Evolutionary conservation across 192 early-diverging fungal genomes (phyloP).

Genomic region (Coemansia pectinata): DNA sequence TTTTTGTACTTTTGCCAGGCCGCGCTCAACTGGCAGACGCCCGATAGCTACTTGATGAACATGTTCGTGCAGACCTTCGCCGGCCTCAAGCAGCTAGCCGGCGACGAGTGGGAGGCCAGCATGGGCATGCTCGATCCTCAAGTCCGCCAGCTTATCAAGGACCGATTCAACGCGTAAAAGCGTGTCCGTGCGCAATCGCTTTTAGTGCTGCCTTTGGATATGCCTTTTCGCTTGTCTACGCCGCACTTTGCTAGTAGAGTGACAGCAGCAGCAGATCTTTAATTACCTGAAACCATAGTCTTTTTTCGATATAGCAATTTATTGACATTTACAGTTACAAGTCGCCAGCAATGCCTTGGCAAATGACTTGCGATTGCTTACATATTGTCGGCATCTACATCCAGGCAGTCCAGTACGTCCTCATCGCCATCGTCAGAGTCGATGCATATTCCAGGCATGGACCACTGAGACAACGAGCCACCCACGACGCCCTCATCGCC

Average conservation of each 20-base stretch:
- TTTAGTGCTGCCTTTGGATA: not conserved
- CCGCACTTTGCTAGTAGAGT: constrained; percentile 3
- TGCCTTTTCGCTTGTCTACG: not conserved
- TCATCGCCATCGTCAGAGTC: constrained; percentile 10
- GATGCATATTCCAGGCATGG: constrained; percentile 15
- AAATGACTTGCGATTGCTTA: not conserved
- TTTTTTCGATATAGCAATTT: constrained; percentile 13
- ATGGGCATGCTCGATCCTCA: constrained; percentile 48
- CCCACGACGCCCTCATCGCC: constrained; percentile 40
- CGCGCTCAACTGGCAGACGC: constrained; percentile 73
- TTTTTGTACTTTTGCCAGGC: constrained; percentile 81
- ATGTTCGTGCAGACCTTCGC: constrained; percentile 57
- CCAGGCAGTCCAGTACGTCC: constrained; percentile 45
- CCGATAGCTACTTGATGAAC: constrained; percentile 45
- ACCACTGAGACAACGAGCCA: constrained; percentile 44
- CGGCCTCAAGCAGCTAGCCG: constrained; percentile 53
- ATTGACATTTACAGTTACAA: not conserved
- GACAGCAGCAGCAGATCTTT: not conserved
- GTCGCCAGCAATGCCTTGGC: too few relatives aligned
- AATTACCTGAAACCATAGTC: constrained; percentile 17
- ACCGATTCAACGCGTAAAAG: constrained; percentile 41
- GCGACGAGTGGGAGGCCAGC: constrained; percentile 49
- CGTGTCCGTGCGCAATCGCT: not conserved
- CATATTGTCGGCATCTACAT: constrained; percentile 50
- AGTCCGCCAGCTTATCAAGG: constrained; percentile 41